These are phyloP conservation scores for Saccharomycopsis sp. DNA, from an alignment of 805 yeast genomes.

Conservation along the genomic window DNA sequence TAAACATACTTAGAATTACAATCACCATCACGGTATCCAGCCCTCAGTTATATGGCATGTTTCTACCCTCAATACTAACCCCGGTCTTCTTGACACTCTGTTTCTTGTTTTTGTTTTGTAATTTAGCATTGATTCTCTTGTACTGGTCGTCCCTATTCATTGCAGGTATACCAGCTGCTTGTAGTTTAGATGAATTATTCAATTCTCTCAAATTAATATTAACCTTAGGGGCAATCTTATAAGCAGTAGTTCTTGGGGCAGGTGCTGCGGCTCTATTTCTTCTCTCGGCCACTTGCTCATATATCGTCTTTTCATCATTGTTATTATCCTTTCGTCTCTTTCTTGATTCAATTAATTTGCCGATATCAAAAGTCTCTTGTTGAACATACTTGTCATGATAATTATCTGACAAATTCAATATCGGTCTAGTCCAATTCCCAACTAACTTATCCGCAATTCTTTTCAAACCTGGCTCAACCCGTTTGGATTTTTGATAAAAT, in stretches of 20 bases:
- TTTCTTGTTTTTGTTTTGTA: slow-evolving; percentile 42
- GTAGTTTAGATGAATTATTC: slow-evolving; percentile 29
- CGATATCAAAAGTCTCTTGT: slow-evolving; percentile 59
- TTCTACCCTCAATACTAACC: slow-evolving; percentile 74
- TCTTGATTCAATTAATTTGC: slow-evolving; percentile 21
- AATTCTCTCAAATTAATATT: slow-evolving; percentile 38
- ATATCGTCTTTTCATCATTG: slow-evolving; percentile 45
- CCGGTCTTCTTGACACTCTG: slow-evolving; percentile 48
- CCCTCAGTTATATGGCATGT: slow-evolving; percentile 21
- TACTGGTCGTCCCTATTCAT: slow-evolving; percentile 69
- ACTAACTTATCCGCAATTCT: slow-evolving; percentile 84
- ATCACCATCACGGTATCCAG: neutral
- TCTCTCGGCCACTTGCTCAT: slow-evolving; percentile 86
- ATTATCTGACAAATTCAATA: slow-evolving; percentile 90
- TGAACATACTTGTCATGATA: slow-evolving; percentile 80
- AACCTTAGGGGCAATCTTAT: slow-evolving; percentile 83
- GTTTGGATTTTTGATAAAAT: slow-evolving; percentile 85
- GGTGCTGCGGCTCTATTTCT: slow-evolving; percentile 96
- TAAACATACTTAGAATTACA: no score
- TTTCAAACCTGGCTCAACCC: slow-evolving; percentile 82
- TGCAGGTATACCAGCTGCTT: slow-evolving; percentile 43
- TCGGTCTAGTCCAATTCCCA: slow-evolving; percentile 98
- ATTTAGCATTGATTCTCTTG: slow-evolving; percentile 62
- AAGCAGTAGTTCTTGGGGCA: slow-evolving; percentile 80
- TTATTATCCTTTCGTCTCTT: slow-evolving; percentile 28